Percentiles rank a stretch among this genome's conserved stretches.
Conservation (phyloP, 352 stramenopile species). For the Pythium chondricola region DNA sequence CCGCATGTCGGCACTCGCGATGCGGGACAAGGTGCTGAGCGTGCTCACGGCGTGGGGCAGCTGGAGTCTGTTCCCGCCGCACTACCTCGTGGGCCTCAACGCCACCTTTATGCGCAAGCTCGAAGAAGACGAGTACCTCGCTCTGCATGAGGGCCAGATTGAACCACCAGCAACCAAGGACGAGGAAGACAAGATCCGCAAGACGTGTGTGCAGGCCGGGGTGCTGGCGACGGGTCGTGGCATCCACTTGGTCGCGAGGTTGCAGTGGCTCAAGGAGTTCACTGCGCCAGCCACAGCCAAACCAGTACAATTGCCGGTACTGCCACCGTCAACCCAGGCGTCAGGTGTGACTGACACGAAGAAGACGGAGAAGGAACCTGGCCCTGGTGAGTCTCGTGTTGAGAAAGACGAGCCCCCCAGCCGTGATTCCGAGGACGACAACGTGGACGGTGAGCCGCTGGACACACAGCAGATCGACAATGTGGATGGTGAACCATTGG, state of each 20-base stretch:
- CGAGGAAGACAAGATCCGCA: constrained; percentile 47
- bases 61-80: constrained; percentile 75
- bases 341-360: no score
- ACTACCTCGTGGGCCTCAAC: constrained; percentile 71
- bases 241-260: constrained; percentile 31
- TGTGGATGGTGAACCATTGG: constrained; percentile 27
- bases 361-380: no score
- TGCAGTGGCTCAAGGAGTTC: constrained; percentile 73
- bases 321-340: neutral
- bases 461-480: constrained; percentile 3
- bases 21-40: constrained; percentile 76
- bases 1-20: constrained; percentile 73
- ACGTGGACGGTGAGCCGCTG: neutral
- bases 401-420: no score
- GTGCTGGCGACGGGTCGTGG: constrained; percentile 44
- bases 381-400: no score
- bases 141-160: neutral
- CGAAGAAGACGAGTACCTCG: constrained; percentile 45
- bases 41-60: constrained; percentile 72
- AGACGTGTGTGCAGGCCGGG: constrained; percentile 58
- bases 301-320: neutral
- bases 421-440: neutral
- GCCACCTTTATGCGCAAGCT: constrained; percentile 71
- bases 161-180: neutral
- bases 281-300: constrained; percentile 30